Percentiles rank a stretch among this genome's conserved stretches.
phyloP scores from a whole-genome alignment of 305 asterid species.

The Fraxinus floribunda region DNA sequence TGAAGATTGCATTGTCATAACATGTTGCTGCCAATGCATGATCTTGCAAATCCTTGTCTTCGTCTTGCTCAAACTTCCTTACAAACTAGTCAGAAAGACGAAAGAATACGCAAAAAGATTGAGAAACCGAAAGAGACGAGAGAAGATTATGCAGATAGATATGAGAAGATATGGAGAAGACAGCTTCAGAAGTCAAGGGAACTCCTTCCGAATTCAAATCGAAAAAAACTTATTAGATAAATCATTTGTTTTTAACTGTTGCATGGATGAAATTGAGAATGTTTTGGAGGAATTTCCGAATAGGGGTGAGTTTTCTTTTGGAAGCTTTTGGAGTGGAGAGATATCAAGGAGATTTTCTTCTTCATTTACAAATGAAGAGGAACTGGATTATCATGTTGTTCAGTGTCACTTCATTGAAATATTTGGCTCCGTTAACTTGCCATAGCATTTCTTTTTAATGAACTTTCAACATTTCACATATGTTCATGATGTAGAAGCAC shows the following conservation, averaged over 20 bases:
- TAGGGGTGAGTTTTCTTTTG: conserved; percentile 75
- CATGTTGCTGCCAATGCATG: conserved; percentile 83
- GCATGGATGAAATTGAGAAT: conserved; percentile 64
- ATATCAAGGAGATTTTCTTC: conserved; percentile 33
- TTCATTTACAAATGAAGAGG: conserved; percentile 38
- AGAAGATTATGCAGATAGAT: conserved; percentile 34
- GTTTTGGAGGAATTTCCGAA: conserved; percentile 59
- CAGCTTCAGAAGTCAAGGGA: conserved; percentile 33
- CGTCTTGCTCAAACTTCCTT: conserved; percentile 61
- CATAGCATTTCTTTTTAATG: conserved; percentile 11
- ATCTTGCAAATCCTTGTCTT: conserved; percentile 64
- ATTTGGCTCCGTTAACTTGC: conserved; percentile 42
- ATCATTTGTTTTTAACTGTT: conserved; percentile 29
- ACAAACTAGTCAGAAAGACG: conserved; percentile 44
- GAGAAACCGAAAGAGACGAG: conserved; percentile 29
- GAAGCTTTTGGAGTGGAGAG: conserved; percentile 71
- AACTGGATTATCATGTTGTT: conserved; percentile 53
- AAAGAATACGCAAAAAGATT: conserved; percentile 43
- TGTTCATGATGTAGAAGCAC: background rate
- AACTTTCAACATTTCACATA: background rate
- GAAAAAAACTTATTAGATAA: conserved; percentile 5
- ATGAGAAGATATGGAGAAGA: conserved; percentile 30
- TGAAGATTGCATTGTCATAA: conserved; percentile 75
- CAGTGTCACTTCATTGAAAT: conserved; percentile 45
- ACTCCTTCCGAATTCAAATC: conserved; percentile 31